Base-by-base conservation (phyloP, 2,329 filamentous ascomycete genomes). In the Diaporthe velutina region DNA sequence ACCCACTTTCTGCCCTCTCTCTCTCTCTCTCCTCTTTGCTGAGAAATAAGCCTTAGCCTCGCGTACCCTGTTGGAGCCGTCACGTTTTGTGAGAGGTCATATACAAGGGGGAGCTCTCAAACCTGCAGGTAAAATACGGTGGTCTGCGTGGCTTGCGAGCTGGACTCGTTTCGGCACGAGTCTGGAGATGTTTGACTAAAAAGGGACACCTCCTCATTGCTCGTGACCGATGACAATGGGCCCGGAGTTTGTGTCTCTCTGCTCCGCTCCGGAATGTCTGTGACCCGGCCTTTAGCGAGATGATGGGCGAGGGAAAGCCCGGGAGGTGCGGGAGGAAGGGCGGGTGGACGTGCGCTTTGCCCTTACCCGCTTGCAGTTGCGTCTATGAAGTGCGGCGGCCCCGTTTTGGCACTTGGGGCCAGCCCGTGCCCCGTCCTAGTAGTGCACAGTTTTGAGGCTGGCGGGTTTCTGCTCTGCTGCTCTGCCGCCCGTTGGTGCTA, bases 231-330 rank as follows among this genome's bases (percentile, higher is more conserved):
- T 13, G 15, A 45, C 15, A n/a, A n/a, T 60, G 57, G 22, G 22
- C n/a, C 61, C 45, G 45, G 64, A 67, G 13, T 67, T 67, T 13
- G 22, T 12, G 22, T 50, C n/a, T n/a, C 45, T 40, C 64, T 67
- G 2, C n/a, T 67, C 48, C 45, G 64, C 8, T 22, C 64, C 64
- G 64, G 64, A 28, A 52, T 28, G 64, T 19, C 64, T 67, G 30
- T 67, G 64, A n/a, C 45, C 64, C 64, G 64, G 64, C 17, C 30
- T 52, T 52, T 67, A 52, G 64, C 45, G 64, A 52, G 64, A 67
- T 67, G 45, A 40, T 40, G 38, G 60, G 48, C 33, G 22, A 67
- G 13, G 8, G 12, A 54, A 22, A 3, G 22, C 25, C 64, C 64
- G 64, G 28, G 30, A 35, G n/a, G 25, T 13, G 45, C 48, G 64